A percentile compares a stretch with the other conserved stretches of the same genome.
Conservation (phyloP, 805 yeast species). For the Zygoascus bituminiphila region DNA sequence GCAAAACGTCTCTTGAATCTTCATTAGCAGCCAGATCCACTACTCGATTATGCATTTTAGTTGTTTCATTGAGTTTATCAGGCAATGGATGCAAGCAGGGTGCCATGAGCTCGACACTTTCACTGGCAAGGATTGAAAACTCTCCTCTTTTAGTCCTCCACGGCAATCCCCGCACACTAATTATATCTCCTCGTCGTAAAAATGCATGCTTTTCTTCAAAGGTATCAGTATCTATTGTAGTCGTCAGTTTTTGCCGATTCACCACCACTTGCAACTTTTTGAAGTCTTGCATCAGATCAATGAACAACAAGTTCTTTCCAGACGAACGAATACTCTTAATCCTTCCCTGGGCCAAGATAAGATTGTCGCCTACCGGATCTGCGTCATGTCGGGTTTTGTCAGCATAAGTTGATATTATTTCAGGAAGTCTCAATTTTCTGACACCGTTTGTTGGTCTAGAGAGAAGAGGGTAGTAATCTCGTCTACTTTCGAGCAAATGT, state of each 20-base stretch:
- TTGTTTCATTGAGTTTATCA: conserved; percentile 43
- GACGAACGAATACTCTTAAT: conserved; percentile 50
- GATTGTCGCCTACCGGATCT: background rate
- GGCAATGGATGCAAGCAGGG: conserved; percentile 71
- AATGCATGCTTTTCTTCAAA: conserved; percentile 32
- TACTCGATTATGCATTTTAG: conserved; percentile 60
- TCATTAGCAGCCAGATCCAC: conserved; percentile 62
- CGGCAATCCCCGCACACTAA: conserved; percentile 60
- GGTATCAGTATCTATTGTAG: conserved; percentile 31
- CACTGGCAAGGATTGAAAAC: conserved; percentile 52
- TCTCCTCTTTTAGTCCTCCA: conserved; percentile 74
- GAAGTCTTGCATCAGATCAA: conserved; percentile 61
- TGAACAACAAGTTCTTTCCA: conserved; percentile 60
- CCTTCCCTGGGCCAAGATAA: conserved; percentile 43
- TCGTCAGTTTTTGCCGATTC: conserved; percentile 40
- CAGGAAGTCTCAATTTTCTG: conserved; percentile 1
- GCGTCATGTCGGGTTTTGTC: background rate
- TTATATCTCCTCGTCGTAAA: conserved; percentile 64
- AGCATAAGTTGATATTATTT: background rate
- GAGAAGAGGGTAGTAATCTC: conserved; percentile 16
- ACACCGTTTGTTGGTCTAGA: conserved; percentile 8
- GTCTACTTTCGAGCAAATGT: conserved; percentile 1
- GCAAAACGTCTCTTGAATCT: conserved; percentile 38
- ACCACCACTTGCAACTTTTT: conserved; percentile 53
- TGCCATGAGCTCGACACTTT: conserved; percentile 45